Evolutionary conservation across 129 eudicot genomes (phyloP), one percentile per base, ranked within the genome.

Genomic region (Apium graveolens): DNA sequence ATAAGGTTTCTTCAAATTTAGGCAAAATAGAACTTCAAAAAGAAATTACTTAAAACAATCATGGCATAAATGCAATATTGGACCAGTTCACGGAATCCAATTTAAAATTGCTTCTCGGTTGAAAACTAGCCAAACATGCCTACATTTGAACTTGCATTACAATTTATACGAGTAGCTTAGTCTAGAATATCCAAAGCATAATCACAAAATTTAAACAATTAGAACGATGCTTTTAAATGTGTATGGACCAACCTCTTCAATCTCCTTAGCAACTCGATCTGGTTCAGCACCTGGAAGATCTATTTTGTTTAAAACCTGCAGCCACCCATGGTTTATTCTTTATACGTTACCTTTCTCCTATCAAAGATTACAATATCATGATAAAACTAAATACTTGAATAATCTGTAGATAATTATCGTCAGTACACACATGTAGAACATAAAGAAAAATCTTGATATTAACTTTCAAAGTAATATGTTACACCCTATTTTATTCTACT

Each of bases 261-360:
- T 95, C 84, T 95, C 99, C 84, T 84, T 87, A 75, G 85, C 78
- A 83, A 95, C 97, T 79, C 96, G 97, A 39, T 82, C 89, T 45
- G 99, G 97, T 76, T 92, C 99, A 12, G 99, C 99, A 79, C 99
- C 97, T 80, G 99, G 99, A 87, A 95, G 93, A 80, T 95, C 99
- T 80, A 95, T 92, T 84, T 95, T 95, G 89, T 95, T 95, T 80
- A 95, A 77, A 82, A 95, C 98, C 98, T 94, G 92, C 78, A 77
- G 76, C 53, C 63, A 66, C 75, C 62, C 45, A 24, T 34, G 60
- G 75, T 37, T 39, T 70, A 62, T 38, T 39, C 73, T 73, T 34
- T 75, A 24, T 24, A 57, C 14, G 11, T 32, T 18, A 49, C 35
- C 16, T 37, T 12, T 37, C 27, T 5, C 57, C 34, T 10, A 43